These are phyloP conservation scores for Artemisia tridentata DNA, from an alignment of 129 eudicot species.

Conservation along the genomic window DNA sequence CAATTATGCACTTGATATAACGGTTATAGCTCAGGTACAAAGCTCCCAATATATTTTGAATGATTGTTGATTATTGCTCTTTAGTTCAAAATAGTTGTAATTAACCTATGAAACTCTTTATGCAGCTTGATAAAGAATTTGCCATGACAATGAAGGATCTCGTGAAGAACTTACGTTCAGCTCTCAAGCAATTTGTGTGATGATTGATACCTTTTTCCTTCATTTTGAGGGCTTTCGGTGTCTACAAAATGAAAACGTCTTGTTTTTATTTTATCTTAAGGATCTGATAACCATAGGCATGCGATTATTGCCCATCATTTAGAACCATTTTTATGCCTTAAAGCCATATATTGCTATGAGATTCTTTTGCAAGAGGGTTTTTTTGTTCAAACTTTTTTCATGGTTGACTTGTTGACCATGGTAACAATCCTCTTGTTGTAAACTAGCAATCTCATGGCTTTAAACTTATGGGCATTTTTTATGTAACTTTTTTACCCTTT, in stretches of 20 bases:
- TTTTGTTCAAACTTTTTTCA: constrained; percentile 38
- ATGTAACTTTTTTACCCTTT: constrained; percentile 22
- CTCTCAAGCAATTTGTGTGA: constrained; percentile 50
- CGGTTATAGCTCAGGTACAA: constrained; percentile 64
- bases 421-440: constrained; percentile 51
- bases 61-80: not conserved
- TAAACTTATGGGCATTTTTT: constrained; percentile 30
- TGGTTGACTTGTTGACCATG: constrained; percentile 56
- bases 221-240: constrained; percentile 1
- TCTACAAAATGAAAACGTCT: constrained; percentile 4
- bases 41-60: constrained; percentile 1
- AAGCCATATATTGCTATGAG: constrained; percentile 48
- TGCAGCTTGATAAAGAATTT: constrained; percentile 70
- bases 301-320: constrained; percentile 36
- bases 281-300: constrained; percentile 32
- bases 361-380: constrained; percentile 72
- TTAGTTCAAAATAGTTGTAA: not conserved
- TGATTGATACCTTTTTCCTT: constrained; percentile 5
- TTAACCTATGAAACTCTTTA: constrained; percentile 5
- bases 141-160: constrained; percentile 56
- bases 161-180: constrained; percentile 47
- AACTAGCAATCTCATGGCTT: constrained; percentile 43
- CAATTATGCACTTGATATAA: constrained; percentile 54
- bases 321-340: constrained; percentile 33
- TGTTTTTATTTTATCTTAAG: constrained; percentile 10